phyloP scores from a whole-genome alignment of 768 basidiomycete genomes.

The Russula foetens region DNA sequence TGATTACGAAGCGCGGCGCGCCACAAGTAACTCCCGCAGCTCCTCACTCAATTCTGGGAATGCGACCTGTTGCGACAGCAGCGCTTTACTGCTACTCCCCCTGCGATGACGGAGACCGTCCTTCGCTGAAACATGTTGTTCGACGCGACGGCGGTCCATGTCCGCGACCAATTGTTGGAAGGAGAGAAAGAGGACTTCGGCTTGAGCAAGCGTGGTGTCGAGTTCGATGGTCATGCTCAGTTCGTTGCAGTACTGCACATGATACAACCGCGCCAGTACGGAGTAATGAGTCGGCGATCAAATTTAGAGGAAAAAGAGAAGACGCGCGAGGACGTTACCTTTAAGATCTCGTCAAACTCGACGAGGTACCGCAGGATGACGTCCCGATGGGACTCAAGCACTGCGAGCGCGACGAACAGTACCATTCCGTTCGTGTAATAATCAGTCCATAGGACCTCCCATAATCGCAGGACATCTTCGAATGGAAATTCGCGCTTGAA shows the following conservation, averaged over 20 bases:
- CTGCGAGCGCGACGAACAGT: slow-evolving; percentile 90
- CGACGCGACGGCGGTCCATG: slow-evolving; percentile 72
- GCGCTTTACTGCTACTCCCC: not conserved
- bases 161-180: slow-evolving; percentile 85
- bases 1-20: slow-evolving; percentile 3
- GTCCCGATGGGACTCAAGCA: slow-evolving; percentile 91
- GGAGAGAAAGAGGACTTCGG: slow-evolving; percentile 92
- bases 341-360: slow-evolving; percentile 84
- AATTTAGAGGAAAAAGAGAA: not conserved
- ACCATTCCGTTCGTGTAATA: slow-evolving; percentile 83
- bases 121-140: slow-evolving; percentile 31
- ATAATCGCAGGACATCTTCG: slow-evolving; percentile 78
- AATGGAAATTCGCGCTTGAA: slow-evolving; percentile 98
- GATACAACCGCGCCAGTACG: no score
- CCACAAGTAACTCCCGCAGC: slow-evolving; percentile 12
- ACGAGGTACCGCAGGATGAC: slow-evolving; percentile 92
- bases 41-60: slow-evolving; percentile 18
- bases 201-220: slow-evolving; percentile 91
- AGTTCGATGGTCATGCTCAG: slow-evolving; percentile 95
- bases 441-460: slow-evolving; percentile 93
- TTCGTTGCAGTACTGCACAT: slow-evolving; percentile 77
- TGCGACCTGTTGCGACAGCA: not conserved
- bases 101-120: slow-evolving; percentile 31
- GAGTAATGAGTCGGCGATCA: no score
- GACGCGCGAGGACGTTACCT: slow-evolving; percentile 33